These are phyloP conservation scores for Podosphaera fusca DNA, from an alignment of 2,329 filamentous ascomycete species.

Conservation along the genomic window DNA sequence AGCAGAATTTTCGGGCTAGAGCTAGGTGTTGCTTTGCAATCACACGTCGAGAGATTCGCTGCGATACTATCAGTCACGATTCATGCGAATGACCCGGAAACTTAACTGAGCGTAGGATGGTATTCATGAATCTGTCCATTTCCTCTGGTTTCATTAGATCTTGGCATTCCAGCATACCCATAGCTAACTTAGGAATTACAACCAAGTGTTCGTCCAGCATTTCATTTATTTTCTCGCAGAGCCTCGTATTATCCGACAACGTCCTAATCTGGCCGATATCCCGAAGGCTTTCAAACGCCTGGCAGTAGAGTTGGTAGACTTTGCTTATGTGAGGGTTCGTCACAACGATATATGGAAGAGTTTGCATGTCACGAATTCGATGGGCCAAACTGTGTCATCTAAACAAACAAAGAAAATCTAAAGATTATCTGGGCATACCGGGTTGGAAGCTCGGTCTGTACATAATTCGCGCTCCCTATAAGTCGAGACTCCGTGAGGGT, in stretches of 20 bases:
- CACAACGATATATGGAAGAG: conserved; percentile 81
- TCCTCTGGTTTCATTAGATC: conserved; percentile 58
- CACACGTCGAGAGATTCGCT: conserved; percentile 85
- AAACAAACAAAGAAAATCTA: conserved; percentile 1
- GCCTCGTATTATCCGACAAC: conserved; percentile 69
- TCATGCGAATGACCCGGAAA: neutral
- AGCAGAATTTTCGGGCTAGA: conserved; percentile 66
- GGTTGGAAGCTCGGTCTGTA: conserved; percentile 78
- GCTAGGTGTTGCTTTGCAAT: conserved; percentile 96
- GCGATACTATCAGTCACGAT: neutral
- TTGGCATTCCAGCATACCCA: conserved; percentile 80
- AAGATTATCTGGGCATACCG: conserved; percentile 24
- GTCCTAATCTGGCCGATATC: conserved; percentile 64
- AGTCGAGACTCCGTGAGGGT: conserved; percentile 76
- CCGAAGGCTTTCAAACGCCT: conserved; percentile 80
- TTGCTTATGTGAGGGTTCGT: conserved; percentile 86
- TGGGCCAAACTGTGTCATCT: conserved; percentile 47
- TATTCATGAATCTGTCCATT: conserved; percentile 89
- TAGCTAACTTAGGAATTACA: conserved; percentile 82
- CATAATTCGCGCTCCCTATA: conserved; percentile 90
- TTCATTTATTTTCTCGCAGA: conserved; percentile 58
- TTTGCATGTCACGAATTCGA: conserved; percentile 90
- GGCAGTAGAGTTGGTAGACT: conserved; percentile 92
- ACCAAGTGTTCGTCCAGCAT: conserved; percentile 73
- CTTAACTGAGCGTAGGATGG: conserved; percentile 63